Percentiles rank a stretch among this genome's conserved stretches.
Conservation (phyloP, 2,329 filamentous ascomycete species). For the Aspergillaceae sp. region DNA sequence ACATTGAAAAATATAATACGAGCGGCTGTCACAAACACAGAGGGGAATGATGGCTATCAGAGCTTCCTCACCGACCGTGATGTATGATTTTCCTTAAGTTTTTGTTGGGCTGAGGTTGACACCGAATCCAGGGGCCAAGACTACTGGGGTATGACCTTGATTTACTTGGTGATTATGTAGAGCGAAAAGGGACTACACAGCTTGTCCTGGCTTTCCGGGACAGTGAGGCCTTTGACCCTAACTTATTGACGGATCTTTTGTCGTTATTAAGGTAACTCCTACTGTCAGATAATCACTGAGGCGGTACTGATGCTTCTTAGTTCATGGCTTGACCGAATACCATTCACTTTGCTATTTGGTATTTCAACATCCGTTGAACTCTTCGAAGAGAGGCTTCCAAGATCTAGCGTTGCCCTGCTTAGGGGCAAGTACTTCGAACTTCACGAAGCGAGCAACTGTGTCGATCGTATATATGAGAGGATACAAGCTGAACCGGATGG, state of each 20-base stretch:
- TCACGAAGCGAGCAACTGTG: slow-evolving; percentile 40
- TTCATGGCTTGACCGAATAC: slow-evolving; percentile 54
- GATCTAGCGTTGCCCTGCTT: slow-evolving; percentile 44
- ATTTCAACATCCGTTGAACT: slow-evolving; percentile 56
- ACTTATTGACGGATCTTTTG: slow-evolving; percentile 37
- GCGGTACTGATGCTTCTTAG: slow-evolving; percentile 27
- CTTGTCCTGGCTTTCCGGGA: slow-evolving; percentile 38
- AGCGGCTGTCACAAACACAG: slow-evolving; percentile 29
- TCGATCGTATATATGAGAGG: slow-evolving; percentile 33
- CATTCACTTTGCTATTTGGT: slow-evolving; percentile 51
- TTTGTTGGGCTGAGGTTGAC: slow-evolving; percentile 5
- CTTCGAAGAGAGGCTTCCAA: slow-evolving; percentile 51
- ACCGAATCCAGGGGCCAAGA: slow-evolving; percentile 27
- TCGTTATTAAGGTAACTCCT: slow-evolving; percentile 38
- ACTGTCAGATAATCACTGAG: too few species aligned
- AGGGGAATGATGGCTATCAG: slow-evolving; percentile 32
- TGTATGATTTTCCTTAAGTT: slow-evolving; percentile 15
- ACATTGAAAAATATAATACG: slow-evolving; percentile 40
- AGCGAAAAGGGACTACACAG: slow-evolving; percentile 28
- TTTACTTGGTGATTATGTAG: slow-evolving; percentile 35
- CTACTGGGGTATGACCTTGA: slow-evolving; percentile 40
- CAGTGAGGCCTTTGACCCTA: slow-evolving; percentile 40
- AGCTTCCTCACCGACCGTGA: slow-evolving; percentile 31
- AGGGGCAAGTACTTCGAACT: slow-evolving; percentile 49
- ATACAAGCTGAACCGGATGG: slow-evolving; percentile 28